Base-by-base conservation (phyloP, 495 filamentous ascomycete genomes). In the Penicillium egyptiacum region DNA sequence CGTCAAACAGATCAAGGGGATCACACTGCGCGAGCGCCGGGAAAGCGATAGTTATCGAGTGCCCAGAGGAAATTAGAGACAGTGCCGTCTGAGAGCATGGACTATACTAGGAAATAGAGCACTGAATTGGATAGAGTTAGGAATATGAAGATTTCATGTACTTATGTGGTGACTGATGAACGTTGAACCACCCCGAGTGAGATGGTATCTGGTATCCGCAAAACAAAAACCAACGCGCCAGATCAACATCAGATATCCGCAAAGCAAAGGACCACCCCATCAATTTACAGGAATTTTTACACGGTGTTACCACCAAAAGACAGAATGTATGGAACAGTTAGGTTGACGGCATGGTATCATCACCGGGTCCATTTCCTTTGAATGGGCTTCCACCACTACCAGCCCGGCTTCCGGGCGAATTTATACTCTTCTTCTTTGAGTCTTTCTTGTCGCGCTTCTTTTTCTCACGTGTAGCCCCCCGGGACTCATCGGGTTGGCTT, bases 401-500 rank as follows among this genome's bases (percentile, higher is more conserved):
- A 9, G 28, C 33, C 39, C 60, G 62, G 26, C 61, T 65, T 19
- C 59, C 64, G 33, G 60, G 57, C 0, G 68, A 69, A 5, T 42
- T 55, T 3, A 57, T 56, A 55, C 59, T 56, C 4, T 63, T 61
- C 42, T 65, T 74, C 52, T 67, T 68, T 0, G 23, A 14, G 10
- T 69, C 65, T 28, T 68, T 71, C 62, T 69, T 71, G 19, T 73
- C 72, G 30, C 53, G 53, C 39, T 68, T 73, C 54, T 68, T 70
- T 41, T 65, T 75, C 44, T 72, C 71, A 2, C 68, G 67, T 10
- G 56, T 48, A 10, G 44, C 55, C 5, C 25, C 46, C 2, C 63
- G 67, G 12, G 62, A 47, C 22, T 73, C 70, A 33, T 72, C 70
- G 1, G 58, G 50, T 39, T 58, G 62, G 51, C 67, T 74, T 12